phyloP scores from a whole-genome alignment of 2,329 filamentous ascomycete species.

The Fusarium siculi region DNA sequence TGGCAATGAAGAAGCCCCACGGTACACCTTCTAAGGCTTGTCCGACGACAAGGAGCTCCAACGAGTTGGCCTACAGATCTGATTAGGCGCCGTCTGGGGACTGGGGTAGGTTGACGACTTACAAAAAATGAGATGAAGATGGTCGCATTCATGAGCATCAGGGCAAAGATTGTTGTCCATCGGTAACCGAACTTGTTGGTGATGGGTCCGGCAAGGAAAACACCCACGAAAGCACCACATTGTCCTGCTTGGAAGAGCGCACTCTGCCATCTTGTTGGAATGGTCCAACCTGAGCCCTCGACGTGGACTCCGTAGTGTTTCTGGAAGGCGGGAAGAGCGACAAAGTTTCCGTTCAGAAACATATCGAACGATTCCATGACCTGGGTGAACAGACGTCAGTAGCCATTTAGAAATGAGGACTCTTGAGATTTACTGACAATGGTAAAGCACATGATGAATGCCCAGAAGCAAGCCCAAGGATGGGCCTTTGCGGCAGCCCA shows the following conservation, averaged over 20 bases:
- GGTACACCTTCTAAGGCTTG: constrained; percentile 68
- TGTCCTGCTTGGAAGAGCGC: constrained; percentile 50
- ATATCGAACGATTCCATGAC: constrained; percentile 63
- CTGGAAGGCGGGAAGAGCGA: constrained; percentile 54
- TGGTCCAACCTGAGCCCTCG: constrained; percentile 36
- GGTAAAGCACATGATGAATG: constrained; percentile 60
- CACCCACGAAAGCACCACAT: constrained; percentile 51
- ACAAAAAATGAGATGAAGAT: constrained; percentile 65
- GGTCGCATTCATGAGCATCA: constrained; percentile 54
- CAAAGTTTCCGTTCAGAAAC: constrained; percentile 59
- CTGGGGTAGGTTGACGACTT: accelerated
- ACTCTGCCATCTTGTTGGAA: constrained; percentile 55
- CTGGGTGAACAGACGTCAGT: constrained; percentile 41
- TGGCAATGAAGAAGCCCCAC: constrained; percentile 73
- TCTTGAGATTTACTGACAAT: constrained; percentile 51
- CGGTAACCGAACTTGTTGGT: constrained; percentile 52
- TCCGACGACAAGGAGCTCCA: constrained; percentile 57
- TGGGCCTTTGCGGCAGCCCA: constrained; percentile 53
- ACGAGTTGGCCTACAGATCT: constrained; percentile 41
- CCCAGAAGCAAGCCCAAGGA: constrained; percentile 60
- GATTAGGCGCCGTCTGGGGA: not conserved
- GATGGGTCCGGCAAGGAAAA: constrained; percentile 50
- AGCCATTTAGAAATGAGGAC: not conserved
- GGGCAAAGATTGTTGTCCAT: constrained; percentile 49
- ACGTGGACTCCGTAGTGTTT: constrained; percentile 50